phyloP scores from a whole-genome alignment of 257 asterid species.

The Nicotiana tabacum region DNA sequence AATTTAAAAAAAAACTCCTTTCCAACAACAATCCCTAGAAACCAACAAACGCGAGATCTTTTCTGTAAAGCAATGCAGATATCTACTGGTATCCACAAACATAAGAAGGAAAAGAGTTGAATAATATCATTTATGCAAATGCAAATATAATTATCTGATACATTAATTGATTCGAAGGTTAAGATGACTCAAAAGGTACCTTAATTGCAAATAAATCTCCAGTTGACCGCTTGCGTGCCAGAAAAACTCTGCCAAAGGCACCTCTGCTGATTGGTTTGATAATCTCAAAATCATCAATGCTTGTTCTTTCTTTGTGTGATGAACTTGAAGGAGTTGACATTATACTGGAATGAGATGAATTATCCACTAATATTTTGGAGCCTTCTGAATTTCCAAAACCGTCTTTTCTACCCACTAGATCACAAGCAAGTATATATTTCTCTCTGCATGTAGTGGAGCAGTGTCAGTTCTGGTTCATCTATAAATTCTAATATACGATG shows the following conservation, averaged over 20 bases:
- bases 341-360: conserved; percentile 68
- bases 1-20: not conserved
- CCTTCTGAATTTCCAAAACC: conserved; percentile 53
- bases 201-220: conserved; percentile 95
- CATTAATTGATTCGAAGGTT: conserved; percentile 10
- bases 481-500: not conserved
- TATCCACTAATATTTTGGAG: conserved; percentile 51
- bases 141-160: conserved; percentile 4
- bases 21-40: not conserved
- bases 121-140: not conserved
- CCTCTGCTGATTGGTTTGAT: conserved; percentile 94
- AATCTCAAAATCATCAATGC: conserved; percentile 86
- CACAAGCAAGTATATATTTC: conserved; percentile 78
- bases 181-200: conserved; percentile 31
- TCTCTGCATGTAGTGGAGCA: conserved; percentile 59
- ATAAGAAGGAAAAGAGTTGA: not conserved
- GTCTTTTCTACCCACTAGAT: conserved; percentile 49
- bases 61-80: not conserved
- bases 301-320: conserved; percentile 66
- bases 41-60: not conserved
- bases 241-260: conserved; percentile 89
- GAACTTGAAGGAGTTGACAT: conserved; percentile 76
- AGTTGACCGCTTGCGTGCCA: conserved; percentile 86
- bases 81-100: not conserved
- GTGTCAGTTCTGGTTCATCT: conserved; percentile 18